Evolutionary conservation across 805 yeast species (phyloP).

Genomic region (Komagataella ulmi): DNA sequence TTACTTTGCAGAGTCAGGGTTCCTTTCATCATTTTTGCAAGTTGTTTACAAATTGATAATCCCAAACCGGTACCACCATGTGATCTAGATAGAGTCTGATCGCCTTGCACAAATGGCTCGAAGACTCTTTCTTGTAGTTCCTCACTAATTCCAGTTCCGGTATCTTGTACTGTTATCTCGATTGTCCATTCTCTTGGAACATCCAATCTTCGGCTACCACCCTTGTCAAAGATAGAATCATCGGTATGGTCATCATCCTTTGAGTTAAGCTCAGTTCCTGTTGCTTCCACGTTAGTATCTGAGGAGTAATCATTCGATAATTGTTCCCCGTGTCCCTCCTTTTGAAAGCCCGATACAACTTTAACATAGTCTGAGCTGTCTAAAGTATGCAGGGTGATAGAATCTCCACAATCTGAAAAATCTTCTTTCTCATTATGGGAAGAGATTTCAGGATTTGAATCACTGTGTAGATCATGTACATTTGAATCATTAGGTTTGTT

Average conservation of each 20-base stretch:
- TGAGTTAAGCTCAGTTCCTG: neutral
- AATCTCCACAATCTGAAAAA: conserved; percentile 2
- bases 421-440: neutral
- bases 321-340: neutral
- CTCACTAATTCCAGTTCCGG: conserved; percentile 90
- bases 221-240: neutral
- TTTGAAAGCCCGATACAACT: conserved; percentile 24
- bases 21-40: conserved; percentile 80
- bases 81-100: conserved; percentile 53
- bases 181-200: conserved; percentile 31
- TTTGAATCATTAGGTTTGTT: conserved; percentile 3
- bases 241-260: neutral
- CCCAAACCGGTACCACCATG: conserved; percentile 97
- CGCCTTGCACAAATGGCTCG: conserved; percentile 97
- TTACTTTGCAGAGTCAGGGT: conserved; percentile 60
- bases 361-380: conserved; percentile 22
- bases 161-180: conserved; percentile 69
- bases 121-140: conserved; percentile 73
- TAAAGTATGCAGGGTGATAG: conserved; percentile 13
- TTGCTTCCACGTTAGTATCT: conserved; percentile 5
- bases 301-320: conserved; percentile 2
- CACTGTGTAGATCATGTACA: conserved; percentile 1
- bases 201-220: neutral
- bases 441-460: conserved; percentile 2
- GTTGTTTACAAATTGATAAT: conserved; percentile 66